Percentiles rank a stretch among this genome's conserved stretches.
These are phyloP conservation scores for Pyricularia pennisetigena DNA, from an alignment of 2,329 filamentous ascomycete species.

Conservation along the genomic window DNA sequence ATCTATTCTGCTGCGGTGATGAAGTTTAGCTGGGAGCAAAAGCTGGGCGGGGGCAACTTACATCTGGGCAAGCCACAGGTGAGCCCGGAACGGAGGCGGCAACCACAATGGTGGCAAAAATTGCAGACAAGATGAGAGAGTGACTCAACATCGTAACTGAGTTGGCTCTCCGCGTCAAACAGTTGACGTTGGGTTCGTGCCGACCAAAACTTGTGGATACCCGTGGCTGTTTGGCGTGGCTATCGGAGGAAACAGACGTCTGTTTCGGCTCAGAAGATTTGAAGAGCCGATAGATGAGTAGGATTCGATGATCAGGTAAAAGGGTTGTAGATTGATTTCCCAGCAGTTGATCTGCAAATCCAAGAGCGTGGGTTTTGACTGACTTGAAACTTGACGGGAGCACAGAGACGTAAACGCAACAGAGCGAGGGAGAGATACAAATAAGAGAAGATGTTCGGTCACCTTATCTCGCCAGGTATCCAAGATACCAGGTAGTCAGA, in stretches of 20 bases:
- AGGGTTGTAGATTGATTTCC: not conserved
- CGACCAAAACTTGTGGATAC: not conserved
- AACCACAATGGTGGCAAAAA: conserved; percentile 16
- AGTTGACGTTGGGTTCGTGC: not conserved
- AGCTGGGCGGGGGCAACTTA: conserved; percentile 12
- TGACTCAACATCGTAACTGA: conserved; percentile 15
- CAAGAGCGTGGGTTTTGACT: not conserved
- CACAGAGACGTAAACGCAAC: not conserved
- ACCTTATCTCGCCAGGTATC: not conserved
- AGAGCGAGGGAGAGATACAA: not conserved
- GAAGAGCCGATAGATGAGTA: not conserved
- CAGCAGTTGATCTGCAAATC: not conserved
- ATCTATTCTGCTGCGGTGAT: not conserved
- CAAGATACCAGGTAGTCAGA: not conserved
- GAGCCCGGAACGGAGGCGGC: conserved; percentile 17
- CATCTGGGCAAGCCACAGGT: conserved; percentile 28
- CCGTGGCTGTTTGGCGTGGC: not conserved
- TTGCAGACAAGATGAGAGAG: conserved; percentile 11
- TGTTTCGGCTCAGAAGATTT: not conserved
- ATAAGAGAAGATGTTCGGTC: not conserved
- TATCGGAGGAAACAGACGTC: not conserved
- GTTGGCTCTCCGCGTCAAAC: not conserved
- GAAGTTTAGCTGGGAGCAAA: not conserved
- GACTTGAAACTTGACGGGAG: not conserved
- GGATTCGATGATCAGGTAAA: not conserved